These are phyloP conservation scores for Suhomyces anneliseae DNA, from an alignment of 1,139 yeast genomes.

Conservation along the genomic window DNA sequence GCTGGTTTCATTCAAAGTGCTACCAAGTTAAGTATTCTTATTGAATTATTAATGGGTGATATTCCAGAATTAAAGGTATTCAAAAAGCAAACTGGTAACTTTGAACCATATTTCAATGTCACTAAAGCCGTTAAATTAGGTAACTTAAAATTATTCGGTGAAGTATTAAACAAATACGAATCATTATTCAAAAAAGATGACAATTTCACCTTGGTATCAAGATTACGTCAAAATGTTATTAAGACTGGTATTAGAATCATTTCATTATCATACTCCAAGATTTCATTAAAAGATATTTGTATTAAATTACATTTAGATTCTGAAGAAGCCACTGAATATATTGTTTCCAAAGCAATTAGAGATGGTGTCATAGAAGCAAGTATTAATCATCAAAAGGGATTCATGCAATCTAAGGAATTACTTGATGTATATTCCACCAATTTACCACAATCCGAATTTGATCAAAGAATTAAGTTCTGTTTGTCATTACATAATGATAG, in stretches of 20 bases:
- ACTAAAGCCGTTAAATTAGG: slow-evolving; percentile 93
- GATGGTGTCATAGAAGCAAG: slow-evolving; percentile 98
- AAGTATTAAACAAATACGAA: slow-evolving; percentile 68
- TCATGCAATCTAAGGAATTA: slow-evolving; percentile 86
- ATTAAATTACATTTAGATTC: slow-evolving; percentile 87
- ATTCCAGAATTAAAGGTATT: slow-evolving; percentile 90
- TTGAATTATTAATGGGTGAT: slow-evolving; percentile 94
- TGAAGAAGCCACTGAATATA: slow-evolving; percentile 95
- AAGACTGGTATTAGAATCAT: slow-evolving; percentile 96
- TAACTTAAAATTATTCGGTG: slow-evolving; percentile 78
- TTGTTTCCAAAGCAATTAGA: slow-evolving; percentile 93
- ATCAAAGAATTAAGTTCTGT: slow-evolving; percentile 92
- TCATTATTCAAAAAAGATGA: slow-evolving; percentile 69
- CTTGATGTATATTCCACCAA: slow-evolving; percentile 84
- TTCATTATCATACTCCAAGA: slow-evolving; percentile 86
- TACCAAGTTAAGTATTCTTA: slow-evolving; percentile 81
- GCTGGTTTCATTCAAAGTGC: slow-evolving; percentile 89
- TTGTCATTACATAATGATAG: slow-evolving; percentile 88
- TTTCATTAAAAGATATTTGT: slow-evolving; percentile 87
- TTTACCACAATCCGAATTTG: slow-evolving; percentile 85
- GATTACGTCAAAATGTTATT: slow-evolving; percentile 95
- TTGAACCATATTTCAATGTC: slow-evolving; percentile 81
- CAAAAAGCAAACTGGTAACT: slow-evolving; percentile 55
- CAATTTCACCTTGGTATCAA: slow-evolving; percentile 77
- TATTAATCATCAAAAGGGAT: slow-evolving; percentile 88